phyloP scores from a whole-genome alignment of 164 flowering plant species.

The Berberis thunbergii region DNA sequence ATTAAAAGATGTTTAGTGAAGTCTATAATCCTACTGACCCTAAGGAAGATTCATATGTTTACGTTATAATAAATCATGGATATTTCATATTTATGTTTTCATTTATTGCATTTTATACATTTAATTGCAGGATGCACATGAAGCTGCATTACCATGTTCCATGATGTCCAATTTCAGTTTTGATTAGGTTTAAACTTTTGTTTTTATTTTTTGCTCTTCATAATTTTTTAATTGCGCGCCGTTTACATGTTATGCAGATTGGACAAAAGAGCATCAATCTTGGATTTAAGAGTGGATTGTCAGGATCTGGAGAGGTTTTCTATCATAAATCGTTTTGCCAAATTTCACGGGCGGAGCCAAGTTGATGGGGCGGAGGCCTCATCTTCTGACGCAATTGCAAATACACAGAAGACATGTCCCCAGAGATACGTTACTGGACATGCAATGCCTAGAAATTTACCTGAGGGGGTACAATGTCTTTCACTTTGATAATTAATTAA shows the following conservation, averaged over 20 bases:
- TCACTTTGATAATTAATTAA: constrained; percentile 56
- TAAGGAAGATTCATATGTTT: too few species aligned
- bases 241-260: constrained; percentile 38
- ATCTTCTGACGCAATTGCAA: constrained; percentile 24
- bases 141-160: too few species aligned
- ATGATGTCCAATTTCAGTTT: too few species aligned
- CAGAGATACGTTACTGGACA: constrained; percentile 70
- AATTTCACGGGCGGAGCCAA: constrained; percentile 48
- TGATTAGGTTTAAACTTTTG: too few species aligned
- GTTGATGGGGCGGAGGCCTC: constrained; percentile 31
- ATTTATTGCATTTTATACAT: too few species aligned
- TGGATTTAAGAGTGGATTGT: constrained; percentile 53
- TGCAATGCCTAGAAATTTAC: constrained; percentile 61
- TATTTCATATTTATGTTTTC: too few species aligned
- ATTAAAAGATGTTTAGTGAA: too few species aligned
- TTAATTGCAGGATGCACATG: too few species aligned
- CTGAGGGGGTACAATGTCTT: constrained; percentile 71
- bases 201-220: not conserved
- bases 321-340: constrained; percentile 77
- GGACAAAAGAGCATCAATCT: constrained; percentile 44
- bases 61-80: too few species aligned
- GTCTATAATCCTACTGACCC: too few species aligned
- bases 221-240: not conserved
- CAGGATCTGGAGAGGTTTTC: constrained; percentile 70
- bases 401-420: constrained; percentile 26